Conservation (phyloP, 164 flowering plant genomes). For the Magnolia officinalis region DNA sequence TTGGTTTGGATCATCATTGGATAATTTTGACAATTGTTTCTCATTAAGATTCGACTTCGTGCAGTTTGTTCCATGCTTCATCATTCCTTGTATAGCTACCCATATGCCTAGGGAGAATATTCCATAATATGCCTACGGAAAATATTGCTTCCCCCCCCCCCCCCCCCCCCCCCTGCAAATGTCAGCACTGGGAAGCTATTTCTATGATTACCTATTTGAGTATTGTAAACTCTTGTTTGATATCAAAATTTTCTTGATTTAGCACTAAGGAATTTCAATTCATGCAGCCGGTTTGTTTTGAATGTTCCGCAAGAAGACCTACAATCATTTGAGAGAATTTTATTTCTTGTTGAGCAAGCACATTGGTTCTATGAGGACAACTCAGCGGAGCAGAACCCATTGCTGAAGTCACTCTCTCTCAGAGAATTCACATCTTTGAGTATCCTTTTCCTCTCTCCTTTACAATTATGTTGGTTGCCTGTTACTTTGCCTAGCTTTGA, state of each 20-base stretch:
- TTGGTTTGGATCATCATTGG: background rate
- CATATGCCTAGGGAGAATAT: too few species aligned
- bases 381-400: slow-evolving; percentile 84
- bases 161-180: background rate
- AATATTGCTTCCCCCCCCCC: background rate
- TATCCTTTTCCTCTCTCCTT: slow-evolving; percentile 49
- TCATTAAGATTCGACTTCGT: background rate
- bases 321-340: slow-evolving; percentile 89
- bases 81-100: too few species aligned
- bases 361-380: slow-evolving; percentile 99
- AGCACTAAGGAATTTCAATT: background rate
- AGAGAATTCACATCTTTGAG: slow-evolving; percentile 89
- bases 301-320: slow-evolving; percentile 96
- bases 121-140: background rate
- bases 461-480: background rate
- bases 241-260: background rate
- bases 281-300: slow-evolving; percentile 87
- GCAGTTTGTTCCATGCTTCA: background rate
- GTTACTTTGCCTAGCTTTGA: background rate
- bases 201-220: background rate
- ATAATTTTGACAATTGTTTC: background rate
- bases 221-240: background rate
- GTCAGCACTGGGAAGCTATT: background rate
- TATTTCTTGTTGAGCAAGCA: slow-evolving; percentile 97
- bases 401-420: slow-evolving; percentile 74